phyloP scores from a whole-genome alignment of 1,284 basidiomycete species.

The Phenoliferia sp. region DNA sequence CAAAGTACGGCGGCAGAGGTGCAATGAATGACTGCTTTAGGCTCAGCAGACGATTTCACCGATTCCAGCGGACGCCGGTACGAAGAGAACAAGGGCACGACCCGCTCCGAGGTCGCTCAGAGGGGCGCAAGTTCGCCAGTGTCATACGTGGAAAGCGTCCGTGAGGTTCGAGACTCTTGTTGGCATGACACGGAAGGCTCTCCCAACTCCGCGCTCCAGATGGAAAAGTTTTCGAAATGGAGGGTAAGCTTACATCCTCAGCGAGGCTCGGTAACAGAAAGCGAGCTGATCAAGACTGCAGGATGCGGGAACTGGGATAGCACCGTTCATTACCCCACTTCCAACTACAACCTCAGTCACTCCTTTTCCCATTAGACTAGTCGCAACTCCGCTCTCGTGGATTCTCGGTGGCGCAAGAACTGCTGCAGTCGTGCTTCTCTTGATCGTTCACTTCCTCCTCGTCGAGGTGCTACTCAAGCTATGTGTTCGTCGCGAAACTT shows the following conservation, averaged over 20 bases:
- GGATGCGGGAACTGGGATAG: conserved; percentile 23
- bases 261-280: background rate
- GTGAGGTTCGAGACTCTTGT: background rate
- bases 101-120: background rate
- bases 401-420: conserved; percentile 4
- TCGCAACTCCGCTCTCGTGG: conserved; percentile 5
- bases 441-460: conserved; percentile 12
- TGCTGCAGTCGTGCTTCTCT: conserved; percentile 12
- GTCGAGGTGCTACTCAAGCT: conserved; percentile 18
- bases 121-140: too few species aligned
- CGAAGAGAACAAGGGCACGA: background rate
- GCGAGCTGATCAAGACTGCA: background rate
- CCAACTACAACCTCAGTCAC: conserved; percentile 1
- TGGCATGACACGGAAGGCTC: background rate
- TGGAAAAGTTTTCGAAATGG: conserved; percentile 16
- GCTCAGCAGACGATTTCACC: too few species aligned
- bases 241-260: background rate
- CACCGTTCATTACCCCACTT: conserved; percentile 28
- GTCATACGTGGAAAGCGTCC: too few species aligned
- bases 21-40: too few species aligned
- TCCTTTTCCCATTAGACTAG: background rate
- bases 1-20: too few species aligned
- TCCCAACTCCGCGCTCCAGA: background rate
- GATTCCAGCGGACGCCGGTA: too few species aligned
- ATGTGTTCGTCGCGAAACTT: conserved; percentile 10